Conservation (phyloP, 768 basidiomycete species). For the Lactifluus piperatus region DNA sequence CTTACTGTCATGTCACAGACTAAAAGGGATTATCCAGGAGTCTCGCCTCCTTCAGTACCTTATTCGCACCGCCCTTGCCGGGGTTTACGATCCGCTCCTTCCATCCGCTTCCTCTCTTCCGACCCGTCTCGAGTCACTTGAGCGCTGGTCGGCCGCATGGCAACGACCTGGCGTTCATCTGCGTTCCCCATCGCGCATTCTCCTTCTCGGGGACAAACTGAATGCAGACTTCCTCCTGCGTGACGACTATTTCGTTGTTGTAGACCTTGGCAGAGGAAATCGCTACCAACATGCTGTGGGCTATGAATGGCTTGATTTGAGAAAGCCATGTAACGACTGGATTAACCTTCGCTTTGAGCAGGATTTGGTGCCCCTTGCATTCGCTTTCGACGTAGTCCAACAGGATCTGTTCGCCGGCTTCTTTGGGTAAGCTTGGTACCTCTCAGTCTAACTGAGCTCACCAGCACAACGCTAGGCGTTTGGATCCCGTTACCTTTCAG, state of each 20-base stretch:
- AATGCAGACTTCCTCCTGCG: neutral
- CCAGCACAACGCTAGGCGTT: neutral
- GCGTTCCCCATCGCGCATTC: neutral
- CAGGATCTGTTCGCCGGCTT: no score
- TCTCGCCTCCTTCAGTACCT: constrained; percentile 1
- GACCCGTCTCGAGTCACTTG: neutral
- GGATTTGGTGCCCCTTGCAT: neutral
- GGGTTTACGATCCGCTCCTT: neutral
- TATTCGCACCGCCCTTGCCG: neutral
- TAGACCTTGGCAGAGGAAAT: neutral
- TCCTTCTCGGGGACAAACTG: neutral
- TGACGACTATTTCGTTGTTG: constrained; percentile 1
- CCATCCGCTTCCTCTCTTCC: neutral
- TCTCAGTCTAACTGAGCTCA: neutral
- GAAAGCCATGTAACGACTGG: neutral
- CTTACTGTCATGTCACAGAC: neutral
- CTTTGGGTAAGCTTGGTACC: no score
- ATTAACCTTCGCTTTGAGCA: neutral
- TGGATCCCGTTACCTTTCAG: neutral
- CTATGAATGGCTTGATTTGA: constrained; percentile 5
- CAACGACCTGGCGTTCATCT: neutral
- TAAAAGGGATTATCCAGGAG: neutral
- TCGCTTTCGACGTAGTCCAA: no score
- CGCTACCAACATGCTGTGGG: neutral
- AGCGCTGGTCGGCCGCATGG: constrained; percentile 1